Evolutionary conservation across 148 eudicot species (phyloP).

Genomic region (Amaranthus hypochondriacus): DNA sequence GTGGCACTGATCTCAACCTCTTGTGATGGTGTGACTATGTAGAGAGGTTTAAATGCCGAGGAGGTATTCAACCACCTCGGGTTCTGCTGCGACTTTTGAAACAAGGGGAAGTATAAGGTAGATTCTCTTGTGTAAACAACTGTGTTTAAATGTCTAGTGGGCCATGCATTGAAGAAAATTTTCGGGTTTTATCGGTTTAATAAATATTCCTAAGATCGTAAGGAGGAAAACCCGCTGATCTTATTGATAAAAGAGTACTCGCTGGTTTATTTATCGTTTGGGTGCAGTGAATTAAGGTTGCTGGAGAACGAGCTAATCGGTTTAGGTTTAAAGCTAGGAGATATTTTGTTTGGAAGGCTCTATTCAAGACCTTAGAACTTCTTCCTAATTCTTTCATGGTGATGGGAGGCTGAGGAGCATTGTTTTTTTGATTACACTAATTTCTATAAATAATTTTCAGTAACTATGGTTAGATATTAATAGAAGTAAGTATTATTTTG

Average conservation of each 20-base stretch:
- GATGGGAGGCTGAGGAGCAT: not conserved
- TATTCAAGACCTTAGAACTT: not conserved
- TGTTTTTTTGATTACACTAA: not conserved
- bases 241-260: not conserved
- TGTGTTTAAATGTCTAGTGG: not conserved
- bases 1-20: conserved; percentile 17
- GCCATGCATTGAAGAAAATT: conserved; percentile 17
- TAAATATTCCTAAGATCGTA: not conserved
- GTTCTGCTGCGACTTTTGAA: conserved; percentile 23
- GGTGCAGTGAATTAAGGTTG: not conserved
- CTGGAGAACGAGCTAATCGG: not conserved
- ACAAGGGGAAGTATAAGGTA: conserved; percentile 6
- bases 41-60: conserved; percentile 6
- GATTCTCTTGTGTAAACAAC: conserved; percentile 11
- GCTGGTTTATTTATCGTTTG: not conserved
- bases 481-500: too few species aligned
- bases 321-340: not conserved
- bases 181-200: conserved; percentile 6
- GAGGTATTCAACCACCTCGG: conserved; percentile 26
- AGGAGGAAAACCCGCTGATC: conserved; percentile 1
- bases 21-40: conserved; percentile 24
- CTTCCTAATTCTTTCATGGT: not conserved
- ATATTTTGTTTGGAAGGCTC: not conserved
- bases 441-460: too few species aligned
- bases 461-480: too few species aligned